phyloP scores from a whole-genome alignment of 805 yeast genomes.

The Wickerhamomyces alni region DNA sequence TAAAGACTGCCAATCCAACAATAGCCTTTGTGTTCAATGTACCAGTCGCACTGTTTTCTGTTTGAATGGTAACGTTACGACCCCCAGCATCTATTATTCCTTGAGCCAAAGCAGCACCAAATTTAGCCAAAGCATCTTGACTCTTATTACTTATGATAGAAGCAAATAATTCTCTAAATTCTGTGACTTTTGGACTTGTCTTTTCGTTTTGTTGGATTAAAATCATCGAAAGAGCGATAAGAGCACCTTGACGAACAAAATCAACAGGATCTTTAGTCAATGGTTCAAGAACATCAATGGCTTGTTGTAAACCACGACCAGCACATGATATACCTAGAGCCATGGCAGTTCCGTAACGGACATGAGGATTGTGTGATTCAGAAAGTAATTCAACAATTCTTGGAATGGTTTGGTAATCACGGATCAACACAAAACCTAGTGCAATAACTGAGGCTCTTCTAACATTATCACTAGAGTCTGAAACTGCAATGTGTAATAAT shows the following conservation, averaged over 20 bases:
- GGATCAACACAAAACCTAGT: slow-evolving; percentile 83
- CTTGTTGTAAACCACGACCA: slow-evolving; percentile 83
- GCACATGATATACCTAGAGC: slow-evolving; percentile 97
- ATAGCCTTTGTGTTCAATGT: slow-evolving; percentile 87
- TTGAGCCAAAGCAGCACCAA: slow-evolving; percentile 95
- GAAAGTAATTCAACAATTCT: slow-evolving; percentile 88
- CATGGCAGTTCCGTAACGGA: slow-evolving; percentile 95
- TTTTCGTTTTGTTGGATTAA: slow-evolving; percentile 84
- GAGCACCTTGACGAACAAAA: slow-evolving; percentile 97
- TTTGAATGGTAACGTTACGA: slow-evolving; percentile 87
- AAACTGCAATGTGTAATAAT: slow-evolving; percentile 87
- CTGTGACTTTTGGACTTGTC: slow-evolving; percentile 71
- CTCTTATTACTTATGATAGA: slow-evolving; percentile 79
- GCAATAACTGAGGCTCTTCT: slow-evolving; percentile 93
- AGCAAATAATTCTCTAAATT: slow-evolving; percentile 67
- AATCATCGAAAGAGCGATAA: slow-evolving; percentile 87
- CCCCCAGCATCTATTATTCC: slow-evolving; percentile 99
- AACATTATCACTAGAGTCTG: slow-evolving; percentile 94
- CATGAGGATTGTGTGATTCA: slow-evolving; percentile 96
- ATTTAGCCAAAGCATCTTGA: slow-evolving; percentile 95
- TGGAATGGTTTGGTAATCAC: slow-evolving; percentile 91
- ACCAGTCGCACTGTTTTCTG: slow-evolving; percentile 84
- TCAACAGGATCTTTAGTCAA: slow-evolving; percentile 91
- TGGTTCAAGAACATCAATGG: slow-evolving; percentile 89
- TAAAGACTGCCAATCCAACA: slow-evolving; percentile 84